A percentile compares a stretch with the other conserved stretches of the same genome.
phyloP scores from a whole-genome alignment of 768 basidiomycete genomes.

The Lactarius psammicola region DNA sequence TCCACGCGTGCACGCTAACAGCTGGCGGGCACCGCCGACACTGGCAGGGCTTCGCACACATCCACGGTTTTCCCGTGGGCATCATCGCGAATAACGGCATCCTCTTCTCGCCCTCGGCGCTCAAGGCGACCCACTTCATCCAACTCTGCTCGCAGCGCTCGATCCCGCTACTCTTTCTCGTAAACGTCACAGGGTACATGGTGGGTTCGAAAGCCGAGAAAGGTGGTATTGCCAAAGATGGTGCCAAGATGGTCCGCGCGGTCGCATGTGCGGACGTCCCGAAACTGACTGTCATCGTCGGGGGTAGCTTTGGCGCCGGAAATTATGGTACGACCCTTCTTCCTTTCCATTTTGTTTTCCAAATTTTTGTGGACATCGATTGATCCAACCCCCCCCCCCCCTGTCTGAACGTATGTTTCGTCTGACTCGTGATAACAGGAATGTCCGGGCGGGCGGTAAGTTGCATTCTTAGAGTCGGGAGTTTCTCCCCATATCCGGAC shows the following conservation, averaged over 20 bases:
- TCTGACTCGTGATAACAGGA: slow-evolving; percentile 44
- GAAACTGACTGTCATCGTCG: slow-evolving; percentile 89
- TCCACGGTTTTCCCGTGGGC: slow-evolving; percentile 88
- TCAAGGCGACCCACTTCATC: slow-evolving; percentile 95
- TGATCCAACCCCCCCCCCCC: slow-evolving; percentile 19
- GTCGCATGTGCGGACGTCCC: slow-evolving; percentile 93
- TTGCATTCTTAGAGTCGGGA: slow-evolving; percentile 27
- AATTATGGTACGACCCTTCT: slow-evolving; percentile 80
- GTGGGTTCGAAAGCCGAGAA: slow-evolving; percentile 94
- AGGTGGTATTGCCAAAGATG: slow-evolving; percentile 94
- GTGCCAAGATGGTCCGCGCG: slow-evolving; percentile 96
- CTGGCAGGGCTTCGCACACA: slow-evolving; percentile 78
- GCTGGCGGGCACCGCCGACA: too few relatives aligned
- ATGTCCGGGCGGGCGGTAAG: slow-evolving; percentile 92
- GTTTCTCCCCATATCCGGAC: slow-evolving; percentile 5
- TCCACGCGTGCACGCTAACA: background rate
- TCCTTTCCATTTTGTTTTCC: background rate
- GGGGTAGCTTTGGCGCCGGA: slow-evolving; percentile 92
- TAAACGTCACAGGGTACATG: slow-evolving; percentile 98
- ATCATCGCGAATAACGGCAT: slow-evolving; percentile 96
- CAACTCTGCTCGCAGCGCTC: slow-evolving; percentile 88
- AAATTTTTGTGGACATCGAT: slow-evolving; percentile 17
- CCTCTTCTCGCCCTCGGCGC: slow-evolving; percentile 87
- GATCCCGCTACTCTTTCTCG: slow-evolving; percentile 89
- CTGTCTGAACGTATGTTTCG: slow-evolving; percentile 24